Conservation (phyloP, 306 rosid genomes). For the Prosopis cineraria region DNA sequence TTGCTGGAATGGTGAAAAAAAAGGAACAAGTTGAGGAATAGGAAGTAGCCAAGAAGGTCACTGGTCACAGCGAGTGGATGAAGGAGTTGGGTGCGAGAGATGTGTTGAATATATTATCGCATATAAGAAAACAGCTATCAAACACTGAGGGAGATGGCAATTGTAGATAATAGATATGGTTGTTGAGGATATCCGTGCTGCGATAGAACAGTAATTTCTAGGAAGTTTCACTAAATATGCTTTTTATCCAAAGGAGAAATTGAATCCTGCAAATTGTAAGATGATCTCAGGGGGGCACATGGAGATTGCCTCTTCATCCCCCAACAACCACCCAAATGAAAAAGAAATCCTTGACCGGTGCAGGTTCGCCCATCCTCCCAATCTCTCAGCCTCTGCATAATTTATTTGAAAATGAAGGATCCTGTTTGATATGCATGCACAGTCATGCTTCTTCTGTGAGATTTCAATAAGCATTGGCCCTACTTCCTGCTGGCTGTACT, state of each 20-base stretch:
- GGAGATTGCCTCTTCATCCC: conserved; percentile 70
- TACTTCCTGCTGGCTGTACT: conserved; percentile 16
- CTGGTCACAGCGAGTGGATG: conserved; percentile 28
- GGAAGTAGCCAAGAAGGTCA: conserved; percentile 30
- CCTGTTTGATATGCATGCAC: background rate
- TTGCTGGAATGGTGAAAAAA: background rate
- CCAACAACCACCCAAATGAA: conserved; percentile 48
- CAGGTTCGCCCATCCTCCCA: conserved; percentile 49
- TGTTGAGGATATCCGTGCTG: conserved; percentile 24
- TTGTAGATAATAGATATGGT: conserved; percentile 41
- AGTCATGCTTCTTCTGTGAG: background rate
- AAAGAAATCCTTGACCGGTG: conserved; percentile 38
- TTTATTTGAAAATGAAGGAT: conserved; percentile 25
- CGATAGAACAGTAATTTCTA: conserved; percentile 24
- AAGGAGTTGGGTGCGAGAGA: conserved; percentile 19
- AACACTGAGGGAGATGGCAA: conserved; percentile 20
- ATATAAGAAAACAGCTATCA: conserved; percentile 47
- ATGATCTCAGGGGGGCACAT: conserved; percentile 51
- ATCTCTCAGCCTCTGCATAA: conserved; percentile 10
- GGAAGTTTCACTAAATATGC: conserved; percentile 46
- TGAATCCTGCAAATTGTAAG: conserved; percentile 29
- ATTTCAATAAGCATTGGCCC: background rate
- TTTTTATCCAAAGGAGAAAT: conserved; percentile 21
- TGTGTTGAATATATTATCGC: conserved; percentile 12
- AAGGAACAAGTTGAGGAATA: background rate